A percentile compares a stretch with the other conserved stretches of the same genome.
These are phyloP conservation scores for Mariannaea sp. DNA, from an alignment of 2,329 filamentous ascomycete species.

Conservation along the genomic window DNA sequence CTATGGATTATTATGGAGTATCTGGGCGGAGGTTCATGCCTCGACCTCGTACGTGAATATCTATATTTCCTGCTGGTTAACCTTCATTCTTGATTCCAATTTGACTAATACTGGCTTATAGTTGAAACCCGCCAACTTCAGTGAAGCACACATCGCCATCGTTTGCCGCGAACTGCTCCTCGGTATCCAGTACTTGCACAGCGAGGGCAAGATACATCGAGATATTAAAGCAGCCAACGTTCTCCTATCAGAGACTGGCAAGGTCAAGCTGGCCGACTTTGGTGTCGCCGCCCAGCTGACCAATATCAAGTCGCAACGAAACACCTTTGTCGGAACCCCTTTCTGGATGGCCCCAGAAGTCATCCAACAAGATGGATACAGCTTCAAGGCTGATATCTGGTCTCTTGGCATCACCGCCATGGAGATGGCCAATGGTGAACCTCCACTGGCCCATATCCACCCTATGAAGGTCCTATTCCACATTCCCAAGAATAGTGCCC, in stretches of 20 bases:
- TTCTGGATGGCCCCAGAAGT: constrained; percentile 98
- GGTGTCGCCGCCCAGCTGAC: constrained; percentile 95
- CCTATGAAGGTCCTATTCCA: constrained; percentile 94
- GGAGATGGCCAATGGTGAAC: constrained; percentile 86
- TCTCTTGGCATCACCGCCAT: constrained; percentile 90
- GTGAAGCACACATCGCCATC: constrained; percentile 89
- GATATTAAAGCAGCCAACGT: constrained; percentile 98
- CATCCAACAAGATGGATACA: constrained; percentile 81
- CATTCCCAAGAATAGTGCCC: constrained; percentile 86
- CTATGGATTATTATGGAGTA: constrained; percentile 99
- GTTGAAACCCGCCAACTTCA: constrained; percentile 89
- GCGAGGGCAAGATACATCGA: constrained; percentile 92
- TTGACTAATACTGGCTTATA: constrained; percentile 45
- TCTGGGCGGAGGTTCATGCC: constrained; percentile 89
- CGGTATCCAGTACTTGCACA: constrained; percentile 91
- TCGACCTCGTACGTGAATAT: constrained; percentile 78
- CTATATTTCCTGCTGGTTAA: neutral
- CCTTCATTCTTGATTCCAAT: neutral
- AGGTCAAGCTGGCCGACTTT: constrained; percentile 96
- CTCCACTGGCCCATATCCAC: constrained; percentile 83
- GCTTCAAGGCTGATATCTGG: constrained; percentile 94
- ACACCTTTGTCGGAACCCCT: constrained; percentile 96
- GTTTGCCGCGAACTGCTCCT: constrained; percentile 89
- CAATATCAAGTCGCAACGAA: constrained; percentile 95
- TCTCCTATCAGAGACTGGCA: constrained; percentile 85